Conservation (phyloP, 2,329 filamentous ascomycete genomes). For the Alternaria infectoria region DNA sequence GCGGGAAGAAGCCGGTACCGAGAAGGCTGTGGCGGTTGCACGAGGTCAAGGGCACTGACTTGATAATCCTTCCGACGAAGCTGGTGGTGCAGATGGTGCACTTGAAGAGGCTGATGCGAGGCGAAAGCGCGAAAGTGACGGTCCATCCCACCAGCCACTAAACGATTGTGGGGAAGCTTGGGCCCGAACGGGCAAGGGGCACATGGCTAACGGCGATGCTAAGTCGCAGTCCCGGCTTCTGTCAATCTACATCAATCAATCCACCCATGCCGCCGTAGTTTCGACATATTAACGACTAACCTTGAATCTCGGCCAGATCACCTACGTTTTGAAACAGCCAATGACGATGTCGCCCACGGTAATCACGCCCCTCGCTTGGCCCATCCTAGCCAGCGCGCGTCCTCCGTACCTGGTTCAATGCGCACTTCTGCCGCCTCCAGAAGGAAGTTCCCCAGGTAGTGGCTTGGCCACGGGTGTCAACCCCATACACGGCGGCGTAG, state of each 20-base stretch:
- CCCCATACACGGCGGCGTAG: constrained; percentile 20
- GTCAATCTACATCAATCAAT: constrained; percentile 49
- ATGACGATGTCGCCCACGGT: constrained; percentile 31
- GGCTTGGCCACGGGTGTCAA: constrained; percentile 28
- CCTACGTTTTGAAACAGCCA: constrained; percentile 23
- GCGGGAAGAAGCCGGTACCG: constrained; percentile 11
- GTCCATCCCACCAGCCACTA: constrained; percentile 16
- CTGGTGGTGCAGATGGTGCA: constrained; percentile 25
- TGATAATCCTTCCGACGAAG: constrained; percentile 29
- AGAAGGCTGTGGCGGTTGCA: constrained; percentile 8
- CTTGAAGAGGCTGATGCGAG: constrained; percentile 20
- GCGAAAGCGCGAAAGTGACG: constrained; percentile 18
- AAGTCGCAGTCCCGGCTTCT: constrained; percentile 36
- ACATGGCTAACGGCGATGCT: constrained; percentile 27
- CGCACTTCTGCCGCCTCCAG: constrained; percentile 21
- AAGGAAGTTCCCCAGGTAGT: constrained; percentile 25
- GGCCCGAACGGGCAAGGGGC: constrained; percentile 15
- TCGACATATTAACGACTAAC: constrained; percentile 38
- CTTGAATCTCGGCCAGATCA: constrained; percentile 33
- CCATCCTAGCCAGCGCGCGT: constrained; percentile 18
- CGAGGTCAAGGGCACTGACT: constrained; percentile 1
- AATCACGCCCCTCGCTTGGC: constrained; percentile 32
- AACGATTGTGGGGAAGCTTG: constrained; percentile 24
- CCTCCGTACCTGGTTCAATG: constrained; percentile 38
- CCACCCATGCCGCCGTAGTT: constrained; percentile 27